Evolutionary conservation across 2,329 filamentous ascomycete genomes (phyloP), one percentile per base, ranked within the genome.

Genomic region (Dichotomopilus funicola): DNA sequence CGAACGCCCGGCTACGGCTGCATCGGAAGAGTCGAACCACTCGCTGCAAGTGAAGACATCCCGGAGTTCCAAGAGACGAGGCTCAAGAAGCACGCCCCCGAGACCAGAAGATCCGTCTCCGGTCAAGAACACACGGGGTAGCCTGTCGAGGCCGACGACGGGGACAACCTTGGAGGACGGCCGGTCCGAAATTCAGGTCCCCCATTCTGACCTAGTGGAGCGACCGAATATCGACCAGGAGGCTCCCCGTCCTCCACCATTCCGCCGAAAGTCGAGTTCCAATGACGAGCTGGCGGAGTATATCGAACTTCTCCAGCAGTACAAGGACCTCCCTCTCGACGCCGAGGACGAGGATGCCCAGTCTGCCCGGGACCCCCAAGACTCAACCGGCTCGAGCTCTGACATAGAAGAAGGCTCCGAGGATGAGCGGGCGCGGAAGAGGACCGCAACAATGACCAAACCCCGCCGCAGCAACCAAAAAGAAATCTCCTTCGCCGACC

Each of bases 261-360:
- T 35, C 9, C 51, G n/a, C 5, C 50, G n/a, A 34, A 53, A 54
- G 62, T 38, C 54, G 1, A 42, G 42, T 8, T 37, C 46, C n/a
- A 59, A 60, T 36, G 85, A 89, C 62, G 81, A 80, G 34, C 72
- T 92, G 7, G 79, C 86, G 36, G 72, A 80, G 38, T 79, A 81
- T 53, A 89, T 94, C 56, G 71, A 78, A 36, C 76, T 86, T 63
- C 75, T 85, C 47, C 81, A 79, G 62, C 74, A 80, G 54, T 78
- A 81, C 36, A 79, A 80, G 56, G 73, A 86, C 56, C 72, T 90
- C 36, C 79, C 80, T 1, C 64, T 83, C 5, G 78, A 80, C 54
- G 65, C 68, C 34, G 78, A 81, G 3, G 73, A 75, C 2, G 71
- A 75, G n/a, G 64, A 69, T 48, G n/a, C 43, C 10, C 63, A 68